These are phyloP conservation scores for Candida caryicola DNA, from an alignment of 805 yeast species.

Conservation along the genomic window DNA sequence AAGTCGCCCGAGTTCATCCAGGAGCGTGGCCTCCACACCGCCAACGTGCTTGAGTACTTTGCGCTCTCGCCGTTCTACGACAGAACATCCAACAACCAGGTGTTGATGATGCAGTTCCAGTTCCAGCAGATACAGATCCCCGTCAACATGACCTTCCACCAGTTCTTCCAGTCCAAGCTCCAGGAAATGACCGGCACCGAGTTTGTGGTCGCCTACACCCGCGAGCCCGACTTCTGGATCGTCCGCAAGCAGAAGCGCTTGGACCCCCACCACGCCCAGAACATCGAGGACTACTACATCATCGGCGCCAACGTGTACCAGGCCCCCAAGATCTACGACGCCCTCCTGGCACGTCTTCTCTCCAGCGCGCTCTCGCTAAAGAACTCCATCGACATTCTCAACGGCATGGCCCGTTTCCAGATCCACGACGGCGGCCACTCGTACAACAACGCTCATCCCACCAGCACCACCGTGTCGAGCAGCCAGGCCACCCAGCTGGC, in stretches of 20 bases:
- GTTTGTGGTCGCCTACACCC: constrained; percentile 66
- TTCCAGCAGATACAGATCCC: constrained; percentile 51
- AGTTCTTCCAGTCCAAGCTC: constrained; percentile 53
- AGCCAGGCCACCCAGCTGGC: constrained; percentile 5
- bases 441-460: constrained; percentile 13
- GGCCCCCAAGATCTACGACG: constrained; percentile 75
- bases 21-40: constrained; percentile 79
- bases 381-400: constrained; percentile 31
- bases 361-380: constrained; percentile 36
- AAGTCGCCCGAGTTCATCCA: constrained; percentile 97
- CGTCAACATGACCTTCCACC: constrained; percentile 28
- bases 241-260: constrained; percentile 75
- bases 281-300: constrained; percentile 77
- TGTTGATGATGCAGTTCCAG: constrained; percentile 91
- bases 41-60: constrained; percentile 89
- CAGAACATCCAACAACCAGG: constrained; percentile 90
- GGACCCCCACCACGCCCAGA: constrained; percentile 47
- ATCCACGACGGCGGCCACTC: constrained; percentile 36
- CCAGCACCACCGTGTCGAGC: neutral
- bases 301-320: constrained; percentile 91
- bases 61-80: constrained; percentile 94
- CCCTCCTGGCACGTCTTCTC: constrained; percentile 65
- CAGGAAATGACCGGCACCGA: constrained; percentile 82
- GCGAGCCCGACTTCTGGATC: constrained; percentile 94
- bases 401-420: constrained; percentile 30